Evolutionary conservation across 768 basidiomycete species (phyloP), one percentile per base, ranked within the genome.

Genomic region (Podaxis pistillaris): DNA sequence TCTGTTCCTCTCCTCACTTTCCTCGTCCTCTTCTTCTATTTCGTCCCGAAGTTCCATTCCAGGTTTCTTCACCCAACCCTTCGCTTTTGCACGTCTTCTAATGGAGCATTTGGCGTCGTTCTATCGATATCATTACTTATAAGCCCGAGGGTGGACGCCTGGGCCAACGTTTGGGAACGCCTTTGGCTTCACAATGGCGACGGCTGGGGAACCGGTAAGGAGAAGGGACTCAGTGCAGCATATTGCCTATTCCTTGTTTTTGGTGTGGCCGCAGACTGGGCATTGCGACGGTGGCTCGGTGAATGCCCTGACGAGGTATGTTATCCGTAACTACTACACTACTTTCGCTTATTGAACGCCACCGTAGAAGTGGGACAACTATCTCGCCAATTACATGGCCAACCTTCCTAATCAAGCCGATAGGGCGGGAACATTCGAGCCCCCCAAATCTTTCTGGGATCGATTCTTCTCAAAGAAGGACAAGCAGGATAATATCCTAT

Each of bases 231-330:
- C 24, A 86, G 79, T 64, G 84, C 84, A 3, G 81, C 79, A 8
- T 87, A 78, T 68, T 83, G 81, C 61, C 69, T 88, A 30, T 78
- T 89, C 54, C 69, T 85, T 15, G 66, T 71, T 12, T 41, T 73
- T 11, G 89, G 89, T 0, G 73, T 78, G 9, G 72, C 68, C 0
- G 72, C 68, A 19, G 88, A 91, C 68, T 89, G 82, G 83, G 75
- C 79, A n/a, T 72, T 89, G 47, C 74, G 75, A 33, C 70, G 72
- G 56, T 80, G 78, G 73, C 76, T 87, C 30, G 89, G 88, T 22
- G 87, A 88, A 66, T 85, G 85, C 72, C 88, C 88, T 13, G 88
- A 89, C 66, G 81, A 89, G 81, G 86, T 86, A 63, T 28, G 77
- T 71, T 19, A 36, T 44, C 13, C 9, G 8, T 37, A 4, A 36